Percentiles rank a stretch among this genome's conserved stretches.
These are phyloP conservation scores for Hydnum rufescens DNA, from an alignment of 768 basidiomycete genomes.

Conservation along the genomic window DNA sequence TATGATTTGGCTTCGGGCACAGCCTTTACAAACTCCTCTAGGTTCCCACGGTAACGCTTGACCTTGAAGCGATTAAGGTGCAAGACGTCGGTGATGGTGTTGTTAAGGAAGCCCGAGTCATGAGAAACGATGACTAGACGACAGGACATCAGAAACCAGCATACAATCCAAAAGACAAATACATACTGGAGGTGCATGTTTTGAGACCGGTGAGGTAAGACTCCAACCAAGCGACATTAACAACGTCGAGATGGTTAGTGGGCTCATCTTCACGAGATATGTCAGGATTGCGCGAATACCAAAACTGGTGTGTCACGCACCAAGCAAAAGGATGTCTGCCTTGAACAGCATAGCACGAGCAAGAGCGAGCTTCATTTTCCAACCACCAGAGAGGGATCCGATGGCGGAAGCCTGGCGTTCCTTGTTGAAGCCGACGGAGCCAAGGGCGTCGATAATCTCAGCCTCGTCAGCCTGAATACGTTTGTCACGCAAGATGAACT, in stretches of 20 bases:
- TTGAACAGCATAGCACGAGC: slow-evolving; percentile 96
- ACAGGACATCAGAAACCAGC: slow-evolving; percentile 7
- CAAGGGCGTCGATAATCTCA: slow-evolving; percentile 63
- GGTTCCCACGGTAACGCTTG: slow-evolving; percentile 85
- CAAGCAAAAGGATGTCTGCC: slow-evolving; percentile 62
- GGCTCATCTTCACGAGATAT: slow-evolving; percentile 8
- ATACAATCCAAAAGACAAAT: background rate
- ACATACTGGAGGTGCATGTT: slow-evolving; percentile 78
- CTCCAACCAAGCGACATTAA: slow-evolving; percentile 96
- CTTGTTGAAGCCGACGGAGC: slow-evolving; percentile 80
- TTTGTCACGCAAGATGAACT: slow-evolving; percentile 73
- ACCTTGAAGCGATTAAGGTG: slow-evolving; percentile 98
- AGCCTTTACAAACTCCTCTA: slow-evolving; percentile 80
- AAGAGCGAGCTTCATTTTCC: slow-evolving; percentile 99
- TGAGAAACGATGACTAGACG: slow-evolving; percentile 81
- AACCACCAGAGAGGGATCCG: slow-evolving; percentile 87
- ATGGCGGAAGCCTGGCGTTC: slow-evolving; percentile 73
- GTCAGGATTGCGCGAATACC: too few relatives aligned
- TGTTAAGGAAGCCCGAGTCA: slow-evolving; percentile 94
- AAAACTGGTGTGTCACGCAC: too few relatives aligned
- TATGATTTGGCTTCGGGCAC: slow-evolving; percentile 97
- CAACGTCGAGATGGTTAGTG: slow-evolving; percentile 55
- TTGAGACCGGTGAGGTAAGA: slow-evolving; percentile 73
- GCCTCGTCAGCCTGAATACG: slow-evolving; percentile 51
- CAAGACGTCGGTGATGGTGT: slow-evolving; percentile 94